phyloP scores from a whole-genome alignment of 345 rosid species.

The Linum lewisii region DNA sequence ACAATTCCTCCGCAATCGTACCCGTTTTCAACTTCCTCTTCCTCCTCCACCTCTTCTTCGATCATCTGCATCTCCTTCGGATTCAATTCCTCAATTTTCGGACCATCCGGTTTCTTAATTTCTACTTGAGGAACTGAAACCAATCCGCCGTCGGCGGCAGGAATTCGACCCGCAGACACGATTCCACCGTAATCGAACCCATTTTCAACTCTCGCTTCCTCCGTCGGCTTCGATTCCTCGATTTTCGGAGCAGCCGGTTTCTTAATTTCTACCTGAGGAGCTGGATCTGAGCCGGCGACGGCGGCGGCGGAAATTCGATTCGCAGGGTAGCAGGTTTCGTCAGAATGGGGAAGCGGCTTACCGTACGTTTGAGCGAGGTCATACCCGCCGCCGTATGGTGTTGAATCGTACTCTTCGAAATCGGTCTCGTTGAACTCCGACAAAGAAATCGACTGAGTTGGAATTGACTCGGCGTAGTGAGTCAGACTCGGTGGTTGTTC shows the following conservation, averaged over 20 bases:
- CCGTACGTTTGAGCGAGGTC: slow-evolving; percentile 52
- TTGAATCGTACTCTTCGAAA: slow-evolving; percentile 63
- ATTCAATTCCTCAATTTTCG: slow-evolving; percentile 11
- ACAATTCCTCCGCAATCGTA: slow-evolving; percentile 13
- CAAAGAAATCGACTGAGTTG: slow-evolving; percentile 34
- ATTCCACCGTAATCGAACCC: slow-evolving; percentile 10
- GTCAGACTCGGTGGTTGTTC: neutral
- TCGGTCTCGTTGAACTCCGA: slow-evolving; percentile 45
- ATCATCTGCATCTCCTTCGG: neutral
- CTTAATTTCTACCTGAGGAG: slow-evolving; percentile 19
- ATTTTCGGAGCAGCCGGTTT: slow-evolving; percentile 8
- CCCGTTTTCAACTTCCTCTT: neutral
- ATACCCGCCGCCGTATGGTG: slow-evolving; percentile 71
- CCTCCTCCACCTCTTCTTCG: slow-evolving; percentile 12
- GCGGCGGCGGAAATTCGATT: slow-evolving; percentile 4
- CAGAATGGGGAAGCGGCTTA: slow-evolving; percentile 53
- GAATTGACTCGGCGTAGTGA: slow-evolving; percentile 6
- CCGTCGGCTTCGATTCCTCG: slow-evolving; percentile 10
- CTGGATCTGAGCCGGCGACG: neutral
- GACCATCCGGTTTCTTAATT: slow-evolving; percentile 13
- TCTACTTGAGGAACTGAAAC: slow-evolving; percentile 16
- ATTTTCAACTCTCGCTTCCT: too few species aligned
- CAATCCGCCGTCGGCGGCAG: neutral
- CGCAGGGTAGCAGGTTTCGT: slow-evolving; percentile 42
- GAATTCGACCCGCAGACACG: slow-evolving; percentile 13